A percentile compares a stretch with the other conserved stretches of the same genome.
phyloP scores from a whole-genome alignment of 192 early-diverging fungal genomes.

The Helicostylum pulchrum region DNA sequence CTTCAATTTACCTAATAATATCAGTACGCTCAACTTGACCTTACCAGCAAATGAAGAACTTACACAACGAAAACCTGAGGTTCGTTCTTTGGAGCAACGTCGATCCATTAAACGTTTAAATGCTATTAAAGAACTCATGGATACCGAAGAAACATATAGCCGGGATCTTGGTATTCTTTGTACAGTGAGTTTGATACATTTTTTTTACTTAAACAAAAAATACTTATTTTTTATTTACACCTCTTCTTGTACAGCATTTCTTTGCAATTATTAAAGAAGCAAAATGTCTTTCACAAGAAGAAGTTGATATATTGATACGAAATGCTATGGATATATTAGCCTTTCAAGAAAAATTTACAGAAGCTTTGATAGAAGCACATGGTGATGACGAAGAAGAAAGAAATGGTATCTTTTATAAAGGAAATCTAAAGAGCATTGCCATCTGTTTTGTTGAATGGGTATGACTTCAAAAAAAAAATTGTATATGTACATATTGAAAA shows the following conservation, averaged over 20 bases:
- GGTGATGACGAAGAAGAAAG: not conserved
- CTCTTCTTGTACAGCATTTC: constrained; percentile 18
- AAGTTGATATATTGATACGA: constrained; percentile 25
- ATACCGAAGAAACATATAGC: constrained; percentile 29
- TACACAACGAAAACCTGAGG: not conserved
- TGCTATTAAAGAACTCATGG: constrained; percentile 32
- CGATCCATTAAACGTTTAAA: constrained; percentile 20
- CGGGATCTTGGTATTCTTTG: constrained; percentile 20
- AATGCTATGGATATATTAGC: constrained; percentile 25
- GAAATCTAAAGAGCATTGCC: constrained; percentile 25
- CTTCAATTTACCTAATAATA: no score
- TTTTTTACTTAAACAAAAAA: not conserved
- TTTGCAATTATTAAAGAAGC: constrained; percentile 23
- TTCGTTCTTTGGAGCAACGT: constrained; percentile 18
- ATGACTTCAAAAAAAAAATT: not conserved
- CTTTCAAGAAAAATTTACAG: constrained; percentile 31
- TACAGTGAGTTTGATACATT: constrained; percentile 10
- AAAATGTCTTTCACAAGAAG: constrained; percentile 22
- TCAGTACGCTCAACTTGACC: no score
- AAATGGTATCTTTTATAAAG: not conserved
- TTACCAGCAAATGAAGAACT: no score
- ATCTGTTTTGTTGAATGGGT: constrained; percentile 33
- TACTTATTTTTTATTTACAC: not conserved
- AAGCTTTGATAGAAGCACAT: constrained; percentile 26
- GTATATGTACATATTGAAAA: not conserved